Conservation (phyloP, 306 rosid species). For the Trifolium repens region DNA sequence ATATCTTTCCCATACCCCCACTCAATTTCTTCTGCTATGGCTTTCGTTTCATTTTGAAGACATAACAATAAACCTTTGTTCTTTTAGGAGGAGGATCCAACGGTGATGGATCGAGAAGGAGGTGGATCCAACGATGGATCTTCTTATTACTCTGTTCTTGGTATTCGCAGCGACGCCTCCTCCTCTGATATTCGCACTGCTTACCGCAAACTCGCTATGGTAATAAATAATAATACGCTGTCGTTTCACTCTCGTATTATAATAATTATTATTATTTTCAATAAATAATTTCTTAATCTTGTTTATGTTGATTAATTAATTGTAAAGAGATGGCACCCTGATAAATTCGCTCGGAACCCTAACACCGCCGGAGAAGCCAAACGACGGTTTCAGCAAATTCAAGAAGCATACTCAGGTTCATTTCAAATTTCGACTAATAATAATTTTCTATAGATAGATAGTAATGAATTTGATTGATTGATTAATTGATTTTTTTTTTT, state of each 20-base stretch:
- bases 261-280: background rate
- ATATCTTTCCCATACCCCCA: background rate
- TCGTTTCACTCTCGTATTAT: background rate
- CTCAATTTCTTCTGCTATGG: background rate
- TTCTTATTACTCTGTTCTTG: slow-evolving; percentile 83
- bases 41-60: background rate
- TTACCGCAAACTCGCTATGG: slow-evolving; percentile 92
- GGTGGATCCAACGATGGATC: slow-evolving; percentile 85
- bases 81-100: background rate
- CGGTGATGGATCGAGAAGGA: slow-evolving; percentile 74
- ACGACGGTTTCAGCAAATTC: slow-evolving; percentile 87
- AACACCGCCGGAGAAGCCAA: slow-evolving; percentile 76
- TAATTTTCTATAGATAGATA: background rate
- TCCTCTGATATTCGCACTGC: slow-evolving; percentile 87
- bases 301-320: background rate
- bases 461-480: background rate
- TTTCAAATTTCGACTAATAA: background rate
- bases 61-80: background rate
- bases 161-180: slow-evolving; percentile 85
- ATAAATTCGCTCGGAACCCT: slow-evolving; percentile 65
- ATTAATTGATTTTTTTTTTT: background rate
- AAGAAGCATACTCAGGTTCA: slow-evolving; percentile 81
- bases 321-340: slow-evolving; percentile 96
- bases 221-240: slow-evolving; percentile 27
- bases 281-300: background rate